A percentile compares a stretch with the other conserved stretches of the same genome.
These are phyloP conservation scores for Odontarrhena argentea DNA, from an alignment of 345 rosid species.

Conservation along the genomic window DNA sequence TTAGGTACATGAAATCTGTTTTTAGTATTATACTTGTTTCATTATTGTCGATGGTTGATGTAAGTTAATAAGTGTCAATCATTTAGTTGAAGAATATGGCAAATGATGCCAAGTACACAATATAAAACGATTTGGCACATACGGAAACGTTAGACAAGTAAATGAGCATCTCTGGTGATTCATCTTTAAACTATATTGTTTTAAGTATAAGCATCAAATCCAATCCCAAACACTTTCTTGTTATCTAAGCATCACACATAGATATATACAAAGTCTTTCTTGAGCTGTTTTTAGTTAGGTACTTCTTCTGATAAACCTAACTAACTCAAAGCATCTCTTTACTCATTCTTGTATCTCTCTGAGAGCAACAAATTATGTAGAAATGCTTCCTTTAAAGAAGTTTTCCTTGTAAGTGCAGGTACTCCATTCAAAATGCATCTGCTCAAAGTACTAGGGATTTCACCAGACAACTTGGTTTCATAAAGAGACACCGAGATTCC, in stretches of 20 bases:
- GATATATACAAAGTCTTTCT: background rate
- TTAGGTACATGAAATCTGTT: constrained; percentile 18
- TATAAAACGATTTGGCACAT: background rate
- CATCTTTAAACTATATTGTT: background rate
- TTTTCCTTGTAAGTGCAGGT: constrained; percentile 1
- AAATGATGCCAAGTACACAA: constrained; percentile 8
- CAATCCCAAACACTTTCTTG: background rate
- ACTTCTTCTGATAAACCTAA: constrained; percentile 13
- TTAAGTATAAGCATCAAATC: background rate
- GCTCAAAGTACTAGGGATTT: background rate
- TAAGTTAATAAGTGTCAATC: constrained; percentile 19
- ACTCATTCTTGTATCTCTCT: background rate
- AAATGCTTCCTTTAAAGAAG: background rate
- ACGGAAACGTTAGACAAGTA: background rate
- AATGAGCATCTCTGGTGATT: constrained; percentile 7
- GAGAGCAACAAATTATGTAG: background rate
- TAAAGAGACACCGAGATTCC: background rate
- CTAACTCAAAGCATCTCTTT: background rate
- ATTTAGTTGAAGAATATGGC: constrained; percentile 18
- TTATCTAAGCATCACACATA: constrained; percentile 4
- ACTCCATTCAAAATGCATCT: background rate
- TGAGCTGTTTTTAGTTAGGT: background rate
- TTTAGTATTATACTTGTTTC: constrained; percentile 5
- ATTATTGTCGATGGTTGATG: constrained; percentile 17
- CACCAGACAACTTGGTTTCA: background rate